Base-by-base conservation (phyloP, 2,329 filamentous ascomycete genomes). In the Bipolaris gigantea region DNA sequence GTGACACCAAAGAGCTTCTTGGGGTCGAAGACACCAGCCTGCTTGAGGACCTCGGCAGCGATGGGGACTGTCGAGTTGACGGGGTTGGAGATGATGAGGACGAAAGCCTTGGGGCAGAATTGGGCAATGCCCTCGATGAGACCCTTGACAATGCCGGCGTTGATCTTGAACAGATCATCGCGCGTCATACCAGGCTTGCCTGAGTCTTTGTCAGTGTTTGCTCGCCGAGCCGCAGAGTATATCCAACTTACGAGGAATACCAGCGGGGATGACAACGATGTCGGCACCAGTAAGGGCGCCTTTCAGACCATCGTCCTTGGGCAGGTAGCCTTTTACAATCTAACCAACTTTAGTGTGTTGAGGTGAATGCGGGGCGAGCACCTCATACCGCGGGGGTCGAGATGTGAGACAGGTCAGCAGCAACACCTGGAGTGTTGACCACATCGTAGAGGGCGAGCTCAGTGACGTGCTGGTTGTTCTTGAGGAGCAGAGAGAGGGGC, bases 111-210 rank as follows among this genome's bases (percentile, higher is more conserved):
- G 75, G 94, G 94, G 75, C 87, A 88, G 73, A 89, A 86, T 75
- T 97, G 87, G 67, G 93, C 92, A 69, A 91, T 86, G 48, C 89
- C 87, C 82, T 96, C 89, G 69, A 95, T 88, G 65, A 99, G 84
- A 67, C 90, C 92, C 80, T 94, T 91, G 74, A 99, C 94, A 73
- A 99, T 99, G 70, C 92, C 90, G 57, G 94, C 94, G 77, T 99
- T 99, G 84, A 97, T 96, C 82, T 97, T 97, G 89, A 99, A 99
- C 56, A 99, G 90, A 75, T 97, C 94, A 72, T 99, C 94, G 81
- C 94, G 92, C 78, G 90, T 97, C 94, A 99, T 99, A 72, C 94
- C 94, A 70, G 94, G 94, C 85, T 97, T 97, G 80, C 93, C 93
- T 97, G 62, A 18, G 55, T 55, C n/a, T 27, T 19, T n/a, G 41